A percentile compares a stretch with the other conserved stretches of the same genome.
Evolutionary conservation across 2,329 filamentous ascomycete genomes (phyloP).

Genomic region (Ilyonectria sp.): DNA sequence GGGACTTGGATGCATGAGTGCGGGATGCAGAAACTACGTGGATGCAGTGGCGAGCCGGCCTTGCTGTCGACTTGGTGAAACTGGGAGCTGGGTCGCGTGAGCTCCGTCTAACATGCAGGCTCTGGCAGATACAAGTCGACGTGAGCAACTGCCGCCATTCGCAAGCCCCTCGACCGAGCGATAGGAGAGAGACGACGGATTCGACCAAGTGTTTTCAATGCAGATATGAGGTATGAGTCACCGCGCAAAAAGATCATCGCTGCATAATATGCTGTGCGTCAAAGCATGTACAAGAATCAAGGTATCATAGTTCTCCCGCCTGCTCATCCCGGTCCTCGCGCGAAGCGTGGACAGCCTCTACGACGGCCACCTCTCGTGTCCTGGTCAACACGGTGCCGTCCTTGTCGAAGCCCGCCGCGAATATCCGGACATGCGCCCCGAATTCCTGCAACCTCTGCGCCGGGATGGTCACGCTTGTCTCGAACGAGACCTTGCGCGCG

Average conservation of each 20-base stretch:
- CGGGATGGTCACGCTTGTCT: conserved; percentile 25
- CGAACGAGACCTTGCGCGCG: conserved; percentile 24
- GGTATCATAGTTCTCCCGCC: conserved; percentile 21
- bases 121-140: background rate
- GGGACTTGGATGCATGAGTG: background rate
- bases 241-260: conserved; percentile 7
- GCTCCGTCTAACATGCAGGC: background rate
- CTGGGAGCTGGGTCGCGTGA: background rate
- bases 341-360: conserved; percentile 16
- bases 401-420: conserved; percentile 26
- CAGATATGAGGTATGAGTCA: conserved; percentile 13
- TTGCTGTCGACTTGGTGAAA: background rate
- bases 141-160: background rate
- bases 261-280: conserved; percentile 24
- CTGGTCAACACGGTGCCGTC: conserved; percentile 24
- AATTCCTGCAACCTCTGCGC: conserved; percentile 1
- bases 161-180: background rate
- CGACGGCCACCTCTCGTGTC: conserved; percentile 13
- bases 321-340: background rate
- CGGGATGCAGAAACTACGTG: background rate
- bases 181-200: background rate
- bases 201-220: background rate
- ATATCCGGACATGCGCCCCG: conserved; percentile 18
- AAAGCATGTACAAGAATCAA: conserved; percentile 16
- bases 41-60: background rate